Base-by-base conservation (phyloP, 441 rosid genomes). In the Populus hybrid region DNA sequence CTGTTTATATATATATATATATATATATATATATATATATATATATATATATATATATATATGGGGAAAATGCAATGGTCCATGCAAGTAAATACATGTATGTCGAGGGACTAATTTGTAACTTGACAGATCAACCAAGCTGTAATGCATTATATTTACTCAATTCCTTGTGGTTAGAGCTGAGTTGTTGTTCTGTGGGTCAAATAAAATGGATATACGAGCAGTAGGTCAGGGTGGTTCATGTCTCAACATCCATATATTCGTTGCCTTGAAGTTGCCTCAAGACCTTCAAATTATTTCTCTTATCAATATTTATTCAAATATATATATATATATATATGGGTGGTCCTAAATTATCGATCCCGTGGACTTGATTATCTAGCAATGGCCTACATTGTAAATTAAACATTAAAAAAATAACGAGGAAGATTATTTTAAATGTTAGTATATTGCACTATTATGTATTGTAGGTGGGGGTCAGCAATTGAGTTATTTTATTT, bases 191-290 rank as follows among this genome's bases (percentile, higher is more conserved):
- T 72, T 68, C 2, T 11, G 0, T 64, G 29, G 68, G 86, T 79
- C 79, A 80, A 84, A 59, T 74, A 69, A 59, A 83, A 67, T 69
- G 40, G 29, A 84, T 66, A 69, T 56, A 42, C 53, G 29, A 10
- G 73, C 24, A 64, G 64, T 77, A 76, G 88, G 86, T 79, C 64
- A 77, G 78, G 61, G 84, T 84, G 72, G 92, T 80, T 89, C 80
- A 50, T 38, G 77, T 83, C 79, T 89, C 89, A 70, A 83, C 85
- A 82, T 88, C 91, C 76, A 7, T 56, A 86, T 50, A 50, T 50
- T 50, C 61, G 61, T 53, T 18, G 61, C 38, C 89, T 59, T 85
- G 70, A 88, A 87, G 89, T 3, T 36, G 65, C 88, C 83, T 88
- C 87, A 75, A 84, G 6, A 71, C 76, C 63, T 78, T 75, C 69